Evolutionary conservation across 2,329 filamentous ascomycete species (phyloP), one percentile per base, ranked within the genome.

Genomic region (Gremmenia infestans): DNA sequence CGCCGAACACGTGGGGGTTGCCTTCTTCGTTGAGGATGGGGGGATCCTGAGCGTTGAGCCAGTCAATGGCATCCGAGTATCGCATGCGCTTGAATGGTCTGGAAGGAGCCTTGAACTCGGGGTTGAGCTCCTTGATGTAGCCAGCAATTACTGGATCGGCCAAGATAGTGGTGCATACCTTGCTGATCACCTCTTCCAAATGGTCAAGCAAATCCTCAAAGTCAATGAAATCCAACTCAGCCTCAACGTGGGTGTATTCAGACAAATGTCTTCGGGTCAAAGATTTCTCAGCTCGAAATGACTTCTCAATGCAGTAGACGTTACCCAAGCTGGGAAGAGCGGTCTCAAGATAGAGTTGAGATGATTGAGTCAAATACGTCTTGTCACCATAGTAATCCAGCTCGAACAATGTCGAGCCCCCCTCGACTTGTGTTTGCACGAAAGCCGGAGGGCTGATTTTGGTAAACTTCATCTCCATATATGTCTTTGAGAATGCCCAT

Each of bases 271-370:
- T 89, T 60, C 94, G 88, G 50, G 94, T 99, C 56, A 97, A 80
- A 6, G 88, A 93, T 77, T 97, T 97, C 75, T 99, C 94, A 14
- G 94, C 94, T 60, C 94, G 92, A 86, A 99, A 99, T 2, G 93
- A 97, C 73, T 96, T 96, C 74, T 96, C 92, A 68, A 99, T 93
- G 72, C 93, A 97, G 81, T 95, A 99, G 52, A 97, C 91, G 71
- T 97, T 90, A 65, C 94, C 94, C 67, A 97, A 81, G 51, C 88
- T 90, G 11, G 93, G 91, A 35, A 99, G 78, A 63, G 87, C 91
- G 35, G 94, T 99, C 79, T 99, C 94, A 57, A 99, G 88, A 75
- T 99, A 99, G 53, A 99, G 84, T 75, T 99, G 94, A 36, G 90
- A 96, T 3, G 92, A 97, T 76, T 99, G 94, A 4, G 94, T 97